Base-by-base conservation (phyloP, 805 yeast genomes). In the Jamesozyma gamospora region DNA sequence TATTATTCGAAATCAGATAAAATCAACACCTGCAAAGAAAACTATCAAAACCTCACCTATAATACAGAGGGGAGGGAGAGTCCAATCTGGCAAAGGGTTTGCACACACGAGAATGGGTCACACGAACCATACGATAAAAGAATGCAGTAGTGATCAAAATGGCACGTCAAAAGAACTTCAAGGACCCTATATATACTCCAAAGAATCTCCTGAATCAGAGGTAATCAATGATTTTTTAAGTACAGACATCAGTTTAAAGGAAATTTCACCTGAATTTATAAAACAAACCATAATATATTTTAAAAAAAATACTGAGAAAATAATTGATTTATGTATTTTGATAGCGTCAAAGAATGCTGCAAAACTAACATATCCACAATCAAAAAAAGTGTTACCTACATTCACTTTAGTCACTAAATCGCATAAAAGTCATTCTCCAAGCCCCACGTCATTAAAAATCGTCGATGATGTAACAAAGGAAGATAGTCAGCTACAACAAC, bases 251-350 rank as follows among this genome's bases (percentile, higher is more conserved):
- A 45, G 45, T 6, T 53, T 75, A 11, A 55, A 53, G 12, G 45
- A 49, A 1, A 48, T 75, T 11, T 63, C 63, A 44, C 62, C 62
- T 39, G 45, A 46, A 1, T 75, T 76, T 42, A 60, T 69, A 28
- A 44, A 54, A 16, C 49, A 58, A 12, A 66, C 69, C 11, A 36
- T 75, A 4, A 52, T 42, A 13, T 71, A 68, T 47, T 73, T 65
- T 48, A 44, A 62, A n/a, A 77, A 77, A 3, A 65, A 73, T 41
- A 44, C 66, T 1, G 46, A 47, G 4, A 34, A 28, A 14, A 30
- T 31, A 11, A 15, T 37, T 3, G 29, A 36, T 8, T n/a, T 45
- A 1, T 36, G 35, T 10, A 18, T 32, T 10, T 33, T 41, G 9
- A 21, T 43, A 4, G 7, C 32, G 10, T 6, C 28, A 2, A 19